Evolutionary conservation across 2,329 filamentous ascomycete genomes (phyloP).

Genomic region (Ceratocystis variospora): DNA sequence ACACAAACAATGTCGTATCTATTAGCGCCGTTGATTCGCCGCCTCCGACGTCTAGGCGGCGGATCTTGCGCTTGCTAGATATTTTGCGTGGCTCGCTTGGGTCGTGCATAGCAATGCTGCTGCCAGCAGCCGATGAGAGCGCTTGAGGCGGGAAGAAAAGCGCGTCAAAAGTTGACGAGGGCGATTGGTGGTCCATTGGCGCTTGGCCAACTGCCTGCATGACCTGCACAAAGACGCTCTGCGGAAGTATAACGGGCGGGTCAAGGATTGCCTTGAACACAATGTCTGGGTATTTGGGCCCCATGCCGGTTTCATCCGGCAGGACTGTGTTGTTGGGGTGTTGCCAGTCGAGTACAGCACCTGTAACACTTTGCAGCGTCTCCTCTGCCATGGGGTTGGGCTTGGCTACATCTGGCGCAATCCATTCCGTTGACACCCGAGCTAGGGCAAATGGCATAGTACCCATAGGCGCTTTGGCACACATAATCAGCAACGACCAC

Average conservation of each 20-base stretch:
- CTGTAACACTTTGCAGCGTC: conserved; percentile 26
- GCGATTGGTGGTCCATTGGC: conserved; percentile 36
- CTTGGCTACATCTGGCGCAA: conserved; percentile 53
- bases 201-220: conserved; percentile 29
- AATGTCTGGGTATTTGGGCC: conserved; percentile 51
- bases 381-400: conserved; percentile 34
- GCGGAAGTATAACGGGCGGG: conserved; percentile 58
- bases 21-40: conserved; percentile 19
- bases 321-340: conserved; percentile 55
- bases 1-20: conserved; percentile 50
- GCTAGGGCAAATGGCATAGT: conserved; percentile 12
- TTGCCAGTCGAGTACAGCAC: conserved; percentile 51
- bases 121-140: background rate
- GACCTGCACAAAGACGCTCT: conserved; percentile 48
- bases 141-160: conserved; percentile 41
- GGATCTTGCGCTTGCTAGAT: conserved; percentile 27
- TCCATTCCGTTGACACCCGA: conserved; percentile 60
- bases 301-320: conserved; percentile 32
- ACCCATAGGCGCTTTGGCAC: conserved; percentile 42
- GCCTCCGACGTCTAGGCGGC: conserved; percentile 9
- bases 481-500: conserved; percentile 57
- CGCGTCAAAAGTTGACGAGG: conserved; percentile 42
- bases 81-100: conserved; percentile 46
- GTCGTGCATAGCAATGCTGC: conserved; percentile 34
- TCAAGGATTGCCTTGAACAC: conserved; percentile 63